Percentiles rank a stretch among this genome's conserved stretches.
These are phyloP conservation scores for Acanthamoeba rhysodes DNA, from an alignment of 208 protist species.

Conservation along the genomic window DNA sequence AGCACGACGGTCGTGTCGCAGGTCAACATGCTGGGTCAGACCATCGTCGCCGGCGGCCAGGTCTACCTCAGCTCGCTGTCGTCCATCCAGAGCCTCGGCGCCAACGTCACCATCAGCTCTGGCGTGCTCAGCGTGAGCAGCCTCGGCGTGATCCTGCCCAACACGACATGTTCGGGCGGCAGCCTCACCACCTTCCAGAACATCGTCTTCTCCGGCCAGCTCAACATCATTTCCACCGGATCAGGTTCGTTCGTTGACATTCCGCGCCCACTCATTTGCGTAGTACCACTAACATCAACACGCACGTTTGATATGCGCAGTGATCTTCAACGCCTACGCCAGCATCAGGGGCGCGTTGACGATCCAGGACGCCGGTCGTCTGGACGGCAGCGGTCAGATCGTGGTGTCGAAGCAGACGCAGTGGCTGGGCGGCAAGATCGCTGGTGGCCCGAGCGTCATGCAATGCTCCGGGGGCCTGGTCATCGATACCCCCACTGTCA, in stretches of 20 bases:
- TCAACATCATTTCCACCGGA: background rate
- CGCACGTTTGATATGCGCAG: background rate
- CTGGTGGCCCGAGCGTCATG: background rate
- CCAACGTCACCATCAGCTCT: background rate
- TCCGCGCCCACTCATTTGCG: background rate
- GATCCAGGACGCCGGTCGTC: background rate
- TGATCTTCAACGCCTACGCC: constrained; percentile 1
- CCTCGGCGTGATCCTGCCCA: constrained; percentile 19
- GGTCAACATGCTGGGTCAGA: constrained; percentile 40
- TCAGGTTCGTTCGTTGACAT: background rate
- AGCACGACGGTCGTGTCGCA: background rate
- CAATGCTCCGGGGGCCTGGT: background rate
- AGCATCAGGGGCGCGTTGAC: background rate
- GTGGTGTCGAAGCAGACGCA: constrained; percentile 3
- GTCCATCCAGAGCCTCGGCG: constrained; percentile 19
- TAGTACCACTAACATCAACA: no score
- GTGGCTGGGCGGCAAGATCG: constrained; percentile 45
- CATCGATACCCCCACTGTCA: background rate
- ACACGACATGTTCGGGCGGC: constrained; percentile 21
- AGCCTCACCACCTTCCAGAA: constrained; percentile 37
- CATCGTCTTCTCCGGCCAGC: background rate
- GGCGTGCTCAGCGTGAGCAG: constrained; percentile 57
- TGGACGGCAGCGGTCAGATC: constrained; percentile 46
- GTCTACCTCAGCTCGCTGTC: constrained; percentile 25
- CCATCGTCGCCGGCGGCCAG: constrained; percentile 47